Base-by-base conservation (phyloP, 805 yeast genomes). In the Tetrapisispora iriomotensis region DNA sequence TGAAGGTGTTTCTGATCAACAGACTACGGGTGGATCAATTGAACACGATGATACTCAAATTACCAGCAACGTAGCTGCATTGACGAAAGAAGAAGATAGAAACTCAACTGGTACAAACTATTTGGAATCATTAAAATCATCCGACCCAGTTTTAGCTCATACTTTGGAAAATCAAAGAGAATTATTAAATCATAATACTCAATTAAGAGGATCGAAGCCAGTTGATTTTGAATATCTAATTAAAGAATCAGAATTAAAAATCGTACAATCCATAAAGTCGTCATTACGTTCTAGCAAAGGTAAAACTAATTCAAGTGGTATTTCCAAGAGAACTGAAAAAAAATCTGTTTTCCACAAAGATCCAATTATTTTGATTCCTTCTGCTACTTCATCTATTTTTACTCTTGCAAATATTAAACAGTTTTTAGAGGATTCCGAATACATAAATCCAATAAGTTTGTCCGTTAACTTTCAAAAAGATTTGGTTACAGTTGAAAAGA, bases 311-410 rank as follows among this genome's bases (percentile, higher is more conserved):
- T 38, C 46, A 7, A 29, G 33, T 17, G 40, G 42, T 15, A 12
- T 36, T 9, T 29, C 45, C 3, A 44, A 31, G 20, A 21, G 24
- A 7, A 34, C 27, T 18, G 36, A 34, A 3, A 36, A 28, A 21
- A 36, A 36, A 10, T 12, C 12, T n/a, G 22, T 34, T 37, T 29
- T 23, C 4, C 31, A 29, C 29, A 31, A 38, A 21, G 84, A 77
- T 44, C 94, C 94, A 19, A 81, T 83, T 48, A 80, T 83, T 41
- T 60, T 83, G 31, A 65, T 83, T 22, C 81, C 92, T 12, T 90
- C 94, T 4, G 78, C 92, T 8, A 83, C 92, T 0, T 78, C 90
- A 4, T 73, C 88, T 0, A 62, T 83, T 19, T 50, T 83, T 36
- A 76, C 80, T 8, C 70, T 80, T 71, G 54, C 70, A 23, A 82